Percentiles rank a stretch among this genome's conserved stretches.
Evolutionary conservation across 805 yeast genomes (phyloP).

Genomic region (Clavispora carvajalis): DNA sequence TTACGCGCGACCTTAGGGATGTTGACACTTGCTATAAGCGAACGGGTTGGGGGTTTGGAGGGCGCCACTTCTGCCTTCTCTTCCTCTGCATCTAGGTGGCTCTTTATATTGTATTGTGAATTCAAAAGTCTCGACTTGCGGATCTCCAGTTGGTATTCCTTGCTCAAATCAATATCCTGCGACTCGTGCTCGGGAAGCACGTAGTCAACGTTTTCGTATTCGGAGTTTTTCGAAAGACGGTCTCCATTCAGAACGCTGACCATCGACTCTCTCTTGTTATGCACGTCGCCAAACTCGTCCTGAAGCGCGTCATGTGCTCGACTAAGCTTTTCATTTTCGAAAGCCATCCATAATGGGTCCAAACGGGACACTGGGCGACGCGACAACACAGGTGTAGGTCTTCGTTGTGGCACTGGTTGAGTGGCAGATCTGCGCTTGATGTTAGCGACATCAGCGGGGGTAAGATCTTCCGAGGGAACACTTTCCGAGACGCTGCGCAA

Average conservation of each 20-base stretch:
- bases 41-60: conserved; percentile 28
- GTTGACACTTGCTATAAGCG: conserved; percentile 53
- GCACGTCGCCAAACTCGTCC: conserved; percentile 25
- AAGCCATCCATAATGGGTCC: conserved; percentile 52
- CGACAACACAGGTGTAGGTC: conserved; percentile 37
- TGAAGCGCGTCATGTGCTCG: conserved; percentile 39
- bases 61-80: not conserved
- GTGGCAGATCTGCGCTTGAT: conserved; percentile 45
- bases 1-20: conserved; percentile 70
- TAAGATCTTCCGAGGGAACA: conserved; percentile 31
- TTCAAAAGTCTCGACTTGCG: conserved; percentile 40
- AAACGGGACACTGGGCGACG: conserved; percentile 53
- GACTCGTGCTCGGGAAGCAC: conserved; percentile 35
- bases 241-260: conserved; percentile 23
- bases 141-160: conserved; percentile 41
- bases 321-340: conserved; percentile 43
- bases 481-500: conserved; percentile 37
- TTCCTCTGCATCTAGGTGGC: conserved; percentile 1
- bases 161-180: conserved; percentile 33
- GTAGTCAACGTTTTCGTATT: conserved; percentile 15
- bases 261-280: conserved; percentile 28
- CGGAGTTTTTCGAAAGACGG: conserved; percentile 16
- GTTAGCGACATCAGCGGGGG: conserved; percentile 40
- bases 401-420: conserved; percentile 29
- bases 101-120: conserved; percentile 32